These are phyloP conservation scores for Sophora flavescens DNA, from an alignment of 306 rosid genomes.

Conservation along the genomic window DNA sequence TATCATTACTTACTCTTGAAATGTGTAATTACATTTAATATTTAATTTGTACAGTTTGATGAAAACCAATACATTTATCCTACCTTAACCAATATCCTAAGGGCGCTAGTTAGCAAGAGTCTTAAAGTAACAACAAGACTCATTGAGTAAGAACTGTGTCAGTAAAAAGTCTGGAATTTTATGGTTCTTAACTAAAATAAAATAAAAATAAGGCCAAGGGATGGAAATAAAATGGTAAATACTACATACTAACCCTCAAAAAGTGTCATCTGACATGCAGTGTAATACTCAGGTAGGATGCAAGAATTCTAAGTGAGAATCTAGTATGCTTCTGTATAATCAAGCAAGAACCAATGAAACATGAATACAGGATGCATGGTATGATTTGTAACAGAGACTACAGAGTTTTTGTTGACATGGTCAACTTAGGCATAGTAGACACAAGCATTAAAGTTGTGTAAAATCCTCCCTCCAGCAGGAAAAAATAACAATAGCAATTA, in stretches of 20 bases:
- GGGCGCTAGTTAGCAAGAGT: conserved; percentile 2
- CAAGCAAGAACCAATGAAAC: conserved; percentile 25
- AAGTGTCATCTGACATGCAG: conserved; percentile 23
- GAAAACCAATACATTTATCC: background rate
- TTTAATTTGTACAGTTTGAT: conserved; percentile 15
- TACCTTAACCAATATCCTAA: background rate
- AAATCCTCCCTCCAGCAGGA: conserved; percentile 26
- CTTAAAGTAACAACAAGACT: background rate
- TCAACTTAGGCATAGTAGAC: background rate
- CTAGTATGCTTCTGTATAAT: conserved; percentile 3
- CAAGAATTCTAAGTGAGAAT: conserved; percentile 1
- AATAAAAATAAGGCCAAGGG: background rate
- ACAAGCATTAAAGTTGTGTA: conserved; percentile 21
- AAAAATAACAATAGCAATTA: conserved; percentile 16
- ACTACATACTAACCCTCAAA: conserved; percentile 14
- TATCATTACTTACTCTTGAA: background rate
- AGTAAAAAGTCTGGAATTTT: background rate
- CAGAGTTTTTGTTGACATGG: background rate
- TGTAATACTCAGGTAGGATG: background rate
- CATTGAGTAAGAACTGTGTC: background rate
- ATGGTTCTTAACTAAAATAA: conserved; percentile 24
- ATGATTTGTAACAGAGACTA: conserved; percentile 17
- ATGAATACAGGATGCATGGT: background rate
- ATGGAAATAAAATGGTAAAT: conserved; percentile 6
- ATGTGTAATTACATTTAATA: background rate